Conservation (phyloP, 2,329 filamentous ascomycete species). For the Sporothrix pallida region DNA sequence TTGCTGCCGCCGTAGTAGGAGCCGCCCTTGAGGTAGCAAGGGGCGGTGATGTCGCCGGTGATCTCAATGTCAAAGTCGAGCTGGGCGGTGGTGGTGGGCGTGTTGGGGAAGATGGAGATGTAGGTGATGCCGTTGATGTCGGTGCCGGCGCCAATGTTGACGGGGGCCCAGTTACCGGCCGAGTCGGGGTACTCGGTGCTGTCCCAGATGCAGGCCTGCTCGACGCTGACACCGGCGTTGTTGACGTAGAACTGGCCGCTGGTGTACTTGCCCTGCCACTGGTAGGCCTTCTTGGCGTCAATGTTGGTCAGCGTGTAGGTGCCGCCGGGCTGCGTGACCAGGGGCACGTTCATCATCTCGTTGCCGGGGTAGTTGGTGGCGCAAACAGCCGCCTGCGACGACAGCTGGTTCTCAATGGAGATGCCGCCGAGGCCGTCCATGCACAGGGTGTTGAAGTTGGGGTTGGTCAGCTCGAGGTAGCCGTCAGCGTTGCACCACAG, state of each 20-base stretch:
- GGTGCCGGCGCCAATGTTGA: conserved; percentile 83
- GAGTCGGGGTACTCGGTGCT: conserved; percentile 56
- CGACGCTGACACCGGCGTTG: conserved; percentile 69
- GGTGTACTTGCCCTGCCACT: conserved; percentile 74
- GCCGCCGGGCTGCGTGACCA: conserved; percentile 65
- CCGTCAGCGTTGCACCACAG: conserved; percentile 76
- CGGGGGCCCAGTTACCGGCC: conserved; percentile 83
- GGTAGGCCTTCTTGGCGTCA: conserved; percentile 73
- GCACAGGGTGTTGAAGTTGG: conserved; percentile 72
- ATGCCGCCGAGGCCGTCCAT: conserved; percentile 73
- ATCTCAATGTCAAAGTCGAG: conserved; percentile 84
- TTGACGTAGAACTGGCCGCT: conserved; percentile 98
- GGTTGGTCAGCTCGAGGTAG: conserved; percentile 78
- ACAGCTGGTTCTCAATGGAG: conserved; percentile 75
- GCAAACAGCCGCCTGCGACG: conserved; percentile 81
- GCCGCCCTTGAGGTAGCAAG: conserved; percentile 71
- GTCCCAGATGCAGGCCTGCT: conserved; percentile 78
- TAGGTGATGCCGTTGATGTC: conserved; percentile 69
- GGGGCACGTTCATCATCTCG: conserved; percentile 84
- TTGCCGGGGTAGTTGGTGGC: conserved; percentile 96
- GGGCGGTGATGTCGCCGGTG: conserved; percentile 62
- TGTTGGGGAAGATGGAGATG: conserved; percentile 84
- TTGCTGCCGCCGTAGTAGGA: conserved; percentile 62
- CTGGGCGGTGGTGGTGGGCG: conserved; percentile 70
- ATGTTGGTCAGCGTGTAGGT: conserved; percentile 75